Evolutionary conservation across 345 rosid genomes (phyloP).

Genomic region (Euphorbia lathyris): DNA sequence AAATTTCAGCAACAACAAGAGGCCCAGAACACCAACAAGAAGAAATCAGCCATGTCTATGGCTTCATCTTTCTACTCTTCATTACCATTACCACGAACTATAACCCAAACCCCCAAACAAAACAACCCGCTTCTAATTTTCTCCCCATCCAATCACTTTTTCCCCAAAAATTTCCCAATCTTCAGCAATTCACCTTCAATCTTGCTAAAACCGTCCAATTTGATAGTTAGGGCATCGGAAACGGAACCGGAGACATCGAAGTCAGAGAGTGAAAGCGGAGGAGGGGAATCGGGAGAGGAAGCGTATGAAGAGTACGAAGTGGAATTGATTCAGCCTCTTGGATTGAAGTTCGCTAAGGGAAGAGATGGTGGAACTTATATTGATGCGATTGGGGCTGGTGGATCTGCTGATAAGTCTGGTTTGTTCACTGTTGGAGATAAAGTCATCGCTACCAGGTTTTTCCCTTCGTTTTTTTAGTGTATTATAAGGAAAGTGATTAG

Average conservation of each 20-base stretch:
- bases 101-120: slow-evolving; percentile 32
- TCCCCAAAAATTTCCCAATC: slow-evolving; percentile 26
- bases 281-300: slow-evolving; percentile 40
- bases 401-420: slow-evolving; percentile 73
- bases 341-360: slow-evolving; percentile 79
- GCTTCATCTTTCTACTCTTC: slow-evolving; percentile 61
- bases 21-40: neutral
- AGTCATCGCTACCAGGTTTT: slow-evolving; percentile 92
- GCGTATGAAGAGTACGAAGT: slow-evolving; percentile 77
- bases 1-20: neutral
- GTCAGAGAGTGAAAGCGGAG: slow-evolving; percentile 35
- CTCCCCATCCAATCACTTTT: slow-evolving; percentile 28
- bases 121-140: slow-evolving; percentile 24
- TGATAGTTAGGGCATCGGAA: slow-evolving; percentile 56
- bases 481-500: no score
- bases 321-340: slow-evolving; percentile 79
- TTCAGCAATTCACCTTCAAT: slow-evolving; percentile 23
- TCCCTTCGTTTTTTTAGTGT: neutral
- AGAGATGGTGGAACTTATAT: slow-evolving; percentile 91
- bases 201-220: slow-evolving; percentile 33
- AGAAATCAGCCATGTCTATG: slow-evolving; percentile 44
- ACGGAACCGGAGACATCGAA: slow-evolving; percentile 46
- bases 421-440: slow-evolving; percentile 79
- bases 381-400: slow-evolving; percentile 83
- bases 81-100: slow-evolving; percentile 43